Evolutionary conservation across 805 yeast genomes (phyloP), one percentile per base, ranked within the genome.

Genomic region (Hyphopichia homilentoma): DNA sequence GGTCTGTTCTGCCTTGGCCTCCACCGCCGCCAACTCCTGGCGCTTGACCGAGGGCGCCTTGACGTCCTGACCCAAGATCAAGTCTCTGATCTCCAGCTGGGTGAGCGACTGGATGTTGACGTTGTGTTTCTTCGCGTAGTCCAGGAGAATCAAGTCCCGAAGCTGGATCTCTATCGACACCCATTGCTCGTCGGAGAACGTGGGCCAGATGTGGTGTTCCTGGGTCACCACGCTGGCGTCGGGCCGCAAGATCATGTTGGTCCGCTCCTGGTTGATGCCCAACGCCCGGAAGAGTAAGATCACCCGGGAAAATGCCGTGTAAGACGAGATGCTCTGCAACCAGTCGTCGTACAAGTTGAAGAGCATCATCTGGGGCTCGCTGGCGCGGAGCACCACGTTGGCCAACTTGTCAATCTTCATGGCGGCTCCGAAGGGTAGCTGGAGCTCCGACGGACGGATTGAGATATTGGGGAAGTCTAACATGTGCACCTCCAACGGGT

Each of bases 401-500:
- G 82, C 75, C 28, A 93, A 58, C 48, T 85, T 86, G 36, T 84
- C 93, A 36, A 90, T 75, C 50, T 81, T 77, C 70, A 93, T 59
- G 0, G 95, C 85, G 1, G 95, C 79, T 18, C 83, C 81, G 65
- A 93, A 93, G 13, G 99, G 98, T 39, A 93, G 61, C 44, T 81
- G 82, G 34, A 93, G 65, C 54, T 93, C 97, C 1, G 96, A 82
- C 2, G 95, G 86, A 33, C 97, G 74, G 21, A 93, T 83, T 0
- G 90, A 75, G 31, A 88, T 82, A 54, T 87, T 88, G 13, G 97
- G 96, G 68, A 89, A 93, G 55, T 93, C 97, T 34, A 90, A 73
- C 95, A 93, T 85, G 48, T 93, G 97, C 21, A 88, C 97, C 49
- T 90, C 97, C 32, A 93, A 62, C 3, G 99, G 97, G 64, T 93